Evolutionary conservation across 495 filamentous ascomycete species (phyloP).

Genomic region (Sporormia fimetaria): DNA sequence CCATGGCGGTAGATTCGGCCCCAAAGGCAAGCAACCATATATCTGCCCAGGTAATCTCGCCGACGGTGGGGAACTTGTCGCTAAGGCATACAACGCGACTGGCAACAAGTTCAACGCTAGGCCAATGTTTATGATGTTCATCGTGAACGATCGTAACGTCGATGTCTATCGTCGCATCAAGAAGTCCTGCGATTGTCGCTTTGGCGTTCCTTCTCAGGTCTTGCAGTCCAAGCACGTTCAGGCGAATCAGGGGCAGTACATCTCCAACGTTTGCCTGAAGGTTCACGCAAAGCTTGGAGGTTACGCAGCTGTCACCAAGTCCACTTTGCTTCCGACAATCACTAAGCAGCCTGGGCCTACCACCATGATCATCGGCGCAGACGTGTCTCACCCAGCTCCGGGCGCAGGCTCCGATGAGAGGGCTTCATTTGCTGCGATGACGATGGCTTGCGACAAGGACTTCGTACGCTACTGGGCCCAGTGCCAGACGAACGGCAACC

Average conservation of each 20-base stretch:
- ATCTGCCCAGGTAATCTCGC: constrained; percentile 34
- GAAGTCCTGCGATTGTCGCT: constrained; percentile 70
- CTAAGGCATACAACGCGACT: constrained; percentile 40
- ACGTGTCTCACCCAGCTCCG: constrained; percentile 75
- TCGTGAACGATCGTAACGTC: constrained; percentile 55
- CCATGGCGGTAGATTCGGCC: constrained; percentile 58
- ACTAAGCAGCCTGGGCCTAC: constrained; percentile 39
- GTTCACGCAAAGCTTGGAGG: constrained; percentile 89
- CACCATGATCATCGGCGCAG: constrained; percentile 73
- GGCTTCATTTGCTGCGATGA: constrained; percentile 79
- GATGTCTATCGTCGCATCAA: constrained; percentile 69
- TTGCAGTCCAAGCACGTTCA: constrained; percentile 51
- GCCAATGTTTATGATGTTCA: constrained; percentile 47
- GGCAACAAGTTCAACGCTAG: constrained; percentile 35
- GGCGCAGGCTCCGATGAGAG: constrained; percentile 37
- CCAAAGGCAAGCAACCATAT: constrained; percentile 29
- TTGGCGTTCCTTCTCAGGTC: constrained; percentile 61
- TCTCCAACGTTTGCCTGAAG: constrained; percentile 86
- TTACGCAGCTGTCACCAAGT: constrained; percentile 43
- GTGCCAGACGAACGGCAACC: constrained; percentile 64
- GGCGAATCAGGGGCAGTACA: constrained; percentile 59
- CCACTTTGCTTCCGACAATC: neutral
- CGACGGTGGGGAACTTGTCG: constrained; percentile 43
- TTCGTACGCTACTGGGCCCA: constrained; percentile 59
- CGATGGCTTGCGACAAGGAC: constrained; percentile 57